Evolutionary conservation across 208 protist genomes (phyloP).

Genomic region (Jaenimonas drosophilae): DNA sequence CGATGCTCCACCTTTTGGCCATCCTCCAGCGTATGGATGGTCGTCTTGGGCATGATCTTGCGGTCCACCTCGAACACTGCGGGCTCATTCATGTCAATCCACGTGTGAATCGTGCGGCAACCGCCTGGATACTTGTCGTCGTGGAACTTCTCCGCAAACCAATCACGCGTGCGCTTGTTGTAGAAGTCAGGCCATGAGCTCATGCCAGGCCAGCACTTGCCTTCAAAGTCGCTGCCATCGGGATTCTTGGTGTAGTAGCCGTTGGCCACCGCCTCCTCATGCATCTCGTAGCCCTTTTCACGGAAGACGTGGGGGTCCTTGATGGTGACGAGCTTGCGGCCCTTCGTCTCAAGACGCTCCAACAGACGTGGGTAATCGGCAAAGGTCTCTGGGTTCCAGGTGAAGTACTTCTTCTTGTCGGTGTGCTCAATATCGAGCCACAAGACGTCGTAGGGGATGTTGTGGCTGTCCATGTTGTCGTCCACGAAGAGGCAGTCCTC

Average conservation of each 20-base stretch:
- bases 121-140: conserved; percentile 86
- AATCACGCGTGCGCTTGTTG: conserved; percentile 85
- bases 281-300: conserved; percentile 69
- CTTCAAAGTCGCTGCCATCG: conserved; percentile 77
- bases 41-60: conserved; percentile 92
- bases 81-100: conserved; percentile 99
- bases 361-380: conserved; percentile 89
- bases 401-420: conserved; percentile 97
- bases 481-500: conserved; percentile 87
- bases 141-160: conserved; percentile 88
- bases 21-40: conserved; percentile 65
- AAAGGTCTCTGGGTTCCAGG: conserved; percentile 95
- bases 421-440: conserved; percentile 99
- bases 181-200: conserved; percentile 94
- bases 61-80: conserved; percentile 95
- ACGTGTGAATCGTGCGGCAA: conserved; percentile 91
- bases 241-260: conserved; percentile 87
- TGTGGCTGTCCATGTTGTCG: conserved; percentile 90
- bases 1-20: conserved; percentile 85
- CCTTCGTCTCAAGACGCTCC: conserved; percentile 79
- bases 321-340: conserved; percentile 95
- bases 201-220: conserved; percentile 95
- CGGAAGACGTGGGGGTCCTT: conserved; percentile 98
- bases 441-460: conserved; percentile 97
- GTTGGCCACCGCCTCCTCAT: conserved; percentile 59